Evolutionary conservation across 352 stramenopile genomes (phyloP).

Genomic region (Phytophthora sansomeana): DNA sequence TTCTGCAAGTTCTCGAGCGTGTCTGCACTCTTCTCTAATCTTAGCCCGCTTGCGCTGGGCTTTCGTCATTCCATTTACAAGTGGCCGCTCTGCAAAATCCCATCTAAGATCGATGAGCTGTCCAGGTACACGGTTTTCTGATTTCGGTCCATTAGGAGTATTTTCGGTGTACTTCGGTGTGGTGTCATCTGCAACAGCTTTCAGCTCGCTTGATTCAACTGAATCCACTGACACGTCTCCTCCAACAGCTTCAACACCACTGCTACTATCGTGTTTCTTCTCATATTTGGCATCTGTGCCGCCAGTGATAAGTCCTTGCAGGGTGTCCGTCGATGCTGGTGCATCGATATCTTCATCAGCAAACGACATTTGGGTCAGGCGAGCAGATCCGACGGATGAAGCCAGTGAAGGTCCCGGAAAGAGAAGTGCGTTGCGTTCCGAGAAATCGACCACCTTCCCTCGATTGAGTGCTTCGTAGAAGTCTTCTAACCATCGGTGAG

Average conservation of each 20-base stretch:
- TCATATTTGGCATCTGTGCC: too few relatives aligned
- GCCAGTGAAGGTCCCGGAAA: background rate
- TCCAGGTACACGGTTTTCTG: too few relatives aligned
- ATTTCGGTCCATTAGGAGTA: too few relatives aligned
- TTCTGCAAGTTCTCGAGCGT: background rate
- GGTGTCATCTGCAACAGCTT: too few relatives aligned
- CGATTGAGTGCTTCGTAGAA: constrained; percentile 3
- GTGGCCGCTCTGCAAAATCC: background rate
- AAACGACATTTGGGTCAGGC: background rate
- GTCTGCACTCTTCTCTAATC: background rate
- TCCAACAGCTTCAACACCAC: too few relatives aligned
- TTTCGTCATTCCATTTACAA: background rate
- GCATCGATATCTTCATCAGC: background rate
- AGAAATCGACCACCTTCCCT: background rate
- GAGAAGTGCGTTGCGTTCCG: background rate
- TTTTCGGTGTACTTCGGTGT: constrained; percentile 1
- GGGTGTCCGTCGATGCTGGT: too few relatives aligned
- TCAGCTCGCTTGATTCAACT: too few relatives aligned
- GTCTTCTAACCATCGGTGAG: constrained; percentile 22
- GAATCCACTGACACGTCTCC: too few relatives aligned
- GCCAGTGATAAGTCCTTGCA: too few relatives aligned
- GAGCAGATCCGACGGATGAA: background rate
- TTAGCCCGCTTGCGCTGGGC: background rate
- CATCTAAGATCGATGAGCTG: too few relatives aligned
- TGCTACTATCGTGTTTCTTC: too few relatives aligned